Evolutionary conservation across 495 filamentous ascomycete species (phyloP), one percentile per base, ranked within the genome.

Genomic region (Astrothelium macrocarpum): DNA sequence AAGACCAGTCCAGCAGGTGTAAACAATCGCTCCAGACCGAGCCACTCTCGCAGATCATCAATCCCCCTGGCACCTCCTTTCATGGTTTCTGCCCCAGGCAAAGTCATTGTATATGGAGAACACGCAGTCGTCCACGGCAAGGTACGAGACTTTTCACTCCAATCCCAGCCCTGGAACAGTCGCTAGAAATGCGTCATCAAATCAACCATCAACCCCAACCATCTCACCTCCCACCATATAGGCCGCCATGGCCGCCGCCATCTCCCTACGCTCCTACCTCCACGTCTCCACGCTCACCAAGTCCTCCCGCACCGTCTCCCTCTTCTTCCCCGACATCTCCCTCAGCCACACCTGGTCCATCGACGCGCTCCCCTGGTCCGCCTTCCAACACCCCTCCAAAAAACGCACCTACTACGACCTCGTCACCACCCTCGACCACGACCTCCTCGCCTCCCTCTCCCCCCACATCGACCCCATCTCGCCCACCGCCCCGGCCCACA

Each of bases 101-200:
- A 98, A 75, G 93, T 95, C 70, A 97, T 98, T 72, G 90, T 96
- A 20, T 96, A 88, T 75, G 94, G 94, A 61, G 94, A 98, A 73
- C 94, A 98, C 78, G 90, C 94, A 12, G 94, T 96, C 1, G 94
- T 98, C 11, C 84, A 98, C 71, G 94, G 94, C 71, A 96, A 96
- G 81, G 49, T 56, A 56, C 49, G 49, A 26, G 49, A 56, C 20
- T 56, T 5, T 20, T 56, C 49, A 56, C 49, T 25, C 16, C 49
- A 56, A 56, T 20, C 23, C 26, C 12, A 5, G 49, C 49, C 49
- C 25, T 56, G 49, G 49, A 56, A 56, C 25, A 56, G 49, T 29
- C 25, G 25, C 23, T 56, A 56, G 49, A 9, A n/a, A 39, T 39
- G 14, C 86, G 88, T 10, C 16, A 31, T 23, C 16, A n/a, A 29